phyloP scores from a whole-genome alignment of 1,284 basidiomycete genomes.

The Rhodotorula sp. region DNA sequence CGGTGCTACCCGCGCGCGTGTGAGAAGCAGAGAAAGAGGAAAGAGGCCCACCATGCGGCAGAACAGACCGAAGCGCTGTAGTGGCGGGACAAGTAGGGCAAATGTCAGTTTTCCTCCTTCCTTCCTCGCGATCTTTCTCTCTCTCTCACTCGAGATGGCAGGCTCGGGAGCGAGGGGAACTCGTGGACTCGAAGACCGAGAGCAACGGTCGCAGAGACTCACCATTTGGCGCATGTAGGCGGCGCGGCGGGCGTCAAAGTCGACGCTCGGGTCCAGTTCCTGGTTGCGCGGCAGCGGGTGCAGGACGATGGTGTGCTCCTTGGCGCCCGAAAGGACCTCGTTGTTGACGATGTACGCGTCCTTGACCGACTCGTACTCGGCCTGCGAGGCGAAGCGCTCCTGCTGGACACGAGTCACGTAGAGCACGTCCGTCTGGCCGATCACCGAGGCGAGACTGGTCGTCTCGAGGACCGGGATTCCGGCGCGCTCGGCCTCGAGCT shows the following conservation, averaged over 20 bases:
- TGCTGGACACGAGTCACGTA: constrained; percentile 97
- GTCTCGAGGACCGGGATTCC: constrained; percentile 77
- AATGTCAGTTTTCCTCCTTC: too few species aligned
- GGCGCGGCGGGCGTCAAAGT: constrained; percentile 49
- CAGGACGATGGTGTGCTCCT: constrained; percentile 97
- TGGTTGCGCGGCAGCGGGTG: constrained; percentile 92
- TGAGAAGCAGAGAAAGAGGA: too few species aligned
- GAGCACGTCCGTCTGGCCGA: constrained; percentile 91
- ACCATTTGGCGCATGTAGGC: not conserved
- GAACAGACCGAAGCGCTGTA: too few species aligned
- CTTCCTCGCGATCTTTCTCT: too few species aligned
- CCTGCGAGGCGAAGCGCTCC: constrained; percentile 81
- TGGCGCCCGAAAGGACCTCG: constrained; percentile 59
- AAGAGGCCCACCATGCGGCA: too few species aligned
- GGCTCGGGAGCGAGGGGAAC: too few species aligned
- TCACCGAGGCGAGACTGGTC: constrained; percentile 82
- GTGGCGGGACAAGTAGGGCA: too few species aligned
- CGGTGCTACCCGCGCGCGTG: too few species aligned
- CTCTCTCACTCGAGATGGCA: too few species aligned
- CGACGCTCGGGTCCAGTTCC: constrained; percentile 98
- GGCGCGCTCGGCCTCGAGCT: constrained; percentile 76
- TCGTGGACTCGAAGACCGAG: too few species aligned
- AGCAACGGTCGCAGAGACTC: too few species aligned
- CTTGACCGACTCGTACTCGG: constrained; percentile 88
- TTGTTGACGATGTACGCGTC: constrained; percentile 93